Evolutionary conservation across 139 green algal species (phyloP), one percentile per base, ranked within the genome.

Genomic region (Chlamydomonas eustigma): DNA sequence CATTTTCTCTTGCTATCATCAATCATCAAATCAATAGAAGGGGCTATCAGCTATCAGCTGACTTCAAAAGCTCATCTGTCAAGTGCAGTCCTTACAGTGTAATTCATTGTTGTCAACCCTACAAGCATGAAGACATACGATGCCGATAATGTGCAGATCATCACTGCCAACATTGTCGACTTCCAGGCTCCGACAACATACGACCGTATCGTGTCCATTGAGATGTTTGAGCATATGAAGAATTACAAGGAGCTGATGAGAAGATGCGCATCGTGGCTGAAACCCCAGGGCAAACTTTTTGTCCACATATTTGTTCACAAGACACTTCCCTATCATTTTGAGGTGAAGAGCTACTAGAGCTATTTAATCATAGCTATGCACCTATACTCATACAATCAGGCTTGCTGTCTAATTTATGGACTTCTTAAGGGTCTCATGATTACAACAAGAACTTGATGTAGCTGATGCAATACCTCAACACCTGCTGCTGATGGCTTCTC

Each of bases 181-280:
- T 78, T 82, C n/a, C 44, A 83, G 70, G 63, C 80, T 1, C 80
- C 82, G 2, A 64, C 50, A n/a, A 63, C 37, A 5, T 76, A 91
- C 80, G 92, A 99, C 79, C 82, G 95, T 2, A 85, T 98, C 5
- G 80, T 98, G 34, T 94, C 88, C 2, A 90, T 99, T n/a, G 95
- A 99, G 83, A 97, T 97, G 91, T 97, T 98, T 82, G 95, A 98
- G 86, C 91, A 96, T 89, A 95, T 96, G 91, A 94, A 94, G 80
- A 90, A 90, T 76, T 90, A 90, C 65, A 68, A 70, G 76, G 84
- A 86, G 76, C 79, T 97, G 35, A 85, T 97, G 72, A 24, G 67
- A 3, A 86, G 89, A 51, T 80, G 94, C 31, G 68, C 82, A 3
- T 65, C 5, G 1, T 98, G 95, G 95, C 84, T 99, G 35, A 88